Percentiles rank a stretch among this genome's conserved stretches.
These are phyloP conservation scores for Tilletiopsis washingtonensis DNA, from an alignment of 1,284 basidiomycete species.

Conservation along the genomic window DNA sequence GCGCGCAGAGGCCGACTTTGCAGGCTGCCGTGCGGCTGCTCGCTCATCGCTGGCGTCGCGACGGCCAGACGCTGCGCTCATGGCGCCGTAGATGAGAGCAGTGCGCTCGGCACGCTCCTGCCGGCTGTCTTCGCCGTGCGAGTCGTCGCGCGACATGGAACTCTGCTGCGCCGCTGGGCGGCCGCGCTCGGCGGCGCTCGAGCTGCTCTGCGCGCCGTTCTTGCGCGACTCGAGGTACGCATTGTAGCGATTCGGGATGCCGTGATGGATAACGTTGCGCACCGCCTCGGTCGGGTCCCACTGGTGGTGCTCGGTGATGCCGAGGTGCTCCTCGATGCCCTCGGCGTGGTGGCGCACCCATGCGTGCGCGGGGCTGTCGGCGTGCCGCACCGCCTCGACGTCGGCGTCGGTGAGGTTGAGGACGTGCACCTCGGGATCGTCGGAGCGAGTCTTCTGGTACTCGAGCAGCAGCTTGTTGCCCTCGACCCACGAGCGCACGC, in stretches of 20 bases:
- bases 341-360: conserved; percentile 28
- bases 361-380: conserved; percentile 25
- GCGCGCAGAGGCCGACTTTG: too few relatives aligned
- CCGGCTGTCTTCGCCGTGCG: background rate
- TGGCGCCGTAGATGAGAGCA: background rate
- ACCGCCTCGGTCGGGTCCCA: conserved; percentile 25
- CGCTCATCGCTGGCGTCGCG: background rate
- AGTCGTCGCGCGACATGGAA: background rate
- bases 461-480: conserved; percentile 40
- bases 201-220: background rate
- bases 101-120: background rate
- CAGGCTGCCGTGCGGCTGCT: too few relatives aligned
- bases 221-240: conserved; percentile 2
- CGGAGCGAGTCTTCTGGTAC: conserved; percentile 24
- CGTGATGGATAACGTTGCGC: conserved; percentile 17
- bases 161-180: too few relatives aligned
- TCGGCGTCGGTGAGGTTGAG: conserved; percentile 33
- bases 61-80: conserved; percentile 12
- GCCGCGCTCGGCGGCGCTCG: background rate
- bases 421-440: conserved; percentile 34
- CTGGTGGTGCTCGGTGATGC: conserved; percentile 14
- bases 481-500: conserved; percentile 38
- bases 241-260: conserved; percentile 18
- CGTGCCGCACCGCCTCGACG: conserved; percentile 13
- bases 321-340: conserved; percentile 22